A percentile compares a stretch with the other conserved stretches of the same genome.
Evolutionary conservation across 805 yeast species (phyloP).

Genomic region (Yarrowia osloensis): DNA sequence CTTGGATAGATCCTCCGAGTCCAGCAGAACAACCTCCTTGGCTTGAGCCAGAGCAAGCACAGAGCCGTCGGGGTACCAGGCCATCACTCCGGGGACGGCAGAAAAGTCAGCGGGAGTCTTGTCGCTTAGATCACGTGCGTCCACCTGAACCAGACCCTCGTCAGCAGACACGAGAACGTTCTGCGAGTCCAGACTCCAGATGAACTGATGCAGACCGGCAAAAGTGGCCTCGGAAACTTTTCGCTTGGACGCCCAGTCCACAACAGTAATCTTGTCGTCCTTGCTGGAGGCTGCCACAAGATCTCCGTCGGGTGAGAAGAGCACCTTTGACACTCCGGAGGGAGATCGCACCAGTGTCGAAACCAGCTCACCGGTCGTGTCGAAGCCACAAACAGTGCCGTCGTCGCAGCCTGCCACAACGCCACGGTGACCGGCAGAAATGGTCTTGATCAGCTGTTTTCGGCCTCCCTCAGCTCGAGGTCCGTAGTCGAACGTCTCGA

Average conservation of each 20-base stretch:
- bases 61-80: conserved; percentile 74
- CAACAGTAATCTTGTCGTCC: not conserved
- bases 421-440: not conserved
- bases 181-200: conserved; percentile 4
- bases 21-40: conserved; percentile 38
- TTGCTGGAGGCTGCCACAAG: conserved; percentile 6
- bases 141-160: not conserved
- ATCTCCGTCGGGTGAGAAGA: not conserved
- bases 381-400: conserved; percentile 2
- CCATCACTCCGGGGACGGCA: conserved; percentile 38
- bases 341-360: not conserved
- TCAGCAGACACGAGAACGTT: not conserved
- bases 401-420: conserved; percentile 3
- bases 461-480: not conserved
- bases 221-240: not conserved
- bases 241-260: conserved; percentile 1
- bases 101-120: not conserved
- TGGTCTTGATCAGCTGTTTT: not conserved
- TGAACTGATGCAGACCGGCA: not conserved
- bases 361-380: not conserved
- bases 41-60: conserved; percentile 63
- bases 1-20: not conserved
- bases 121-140: not conserved
- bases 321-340: not conserved
- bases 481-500: not conserved